phyloP scores from a whole-genome alignment of 805 yeast genomes.

The Zygosaccharomyces pseudorouxii region DNA sequence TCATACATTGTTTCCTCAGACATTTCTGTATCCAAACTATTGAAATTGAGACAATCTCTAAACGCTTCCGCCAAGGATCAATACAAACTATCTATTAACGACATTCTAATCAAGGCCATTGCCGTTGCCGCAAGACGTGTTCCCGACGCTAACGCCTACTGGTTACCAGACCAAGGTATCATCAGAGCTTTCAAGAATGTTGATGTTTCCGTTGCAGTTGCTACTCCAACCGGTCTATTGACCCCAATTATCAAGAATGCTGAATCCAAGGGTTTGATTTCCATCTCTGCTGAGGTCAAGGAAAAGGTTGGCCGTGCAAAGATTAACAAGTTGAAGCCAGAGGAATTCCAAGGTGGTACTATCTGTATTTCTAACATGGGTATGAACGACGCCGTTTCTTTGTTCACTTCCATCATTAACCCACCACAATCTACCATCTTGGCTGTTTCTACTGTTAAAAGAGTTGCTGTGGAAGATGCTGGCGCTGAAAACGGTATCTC shows the following conservation, averaged over 20 bases:
- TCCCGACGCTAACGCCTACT: constrained; percentile 90
- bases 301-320: constrained; percentile 96
- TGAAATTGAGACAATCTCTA: constrained; percentile 86
- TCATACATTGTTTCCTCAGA: constrained; percentile 87
- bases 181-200: constrained; percentile 89
- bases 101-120: constrained; percentile 88
- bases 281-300: constrained; percentile 80
- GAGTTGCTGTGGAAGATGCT: constrained; percentile 88
- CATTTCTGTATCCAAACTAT: constrained; percentile 80
- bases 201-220: constrained; percentile 97
- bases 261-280: constrained; percentile 76
- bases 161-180: constrained; percentile 84
- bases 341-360: constrained; percentile 99
- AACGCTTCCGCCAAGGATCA: constrained; percentile 81
- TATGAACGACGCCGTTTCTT: constrained; percentile 90
- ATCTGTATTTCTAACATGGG: constrained; percentile 98
- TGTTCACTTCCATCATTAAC: constrained; percentile 95
- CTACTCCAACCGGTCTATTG: constrained; percentile 94
- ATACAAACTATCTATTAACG: constrained; percentile 90
- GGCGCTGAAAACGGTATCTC: constrained; percentile 87
- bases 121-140: constrained; percentile 86
- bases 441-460: constrained; percentile 90
- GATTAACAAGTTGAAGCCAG: constrained; percentile 86
- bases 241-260: constrained; percentile 94
- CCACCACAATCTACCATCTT: constrained; percentile 95